These are phyloP conservation scores for Cercospora sp. DNA, from an alignment of 2,329 filamentous ascomycete genomes.

Conservation along the genomic window DNA sequence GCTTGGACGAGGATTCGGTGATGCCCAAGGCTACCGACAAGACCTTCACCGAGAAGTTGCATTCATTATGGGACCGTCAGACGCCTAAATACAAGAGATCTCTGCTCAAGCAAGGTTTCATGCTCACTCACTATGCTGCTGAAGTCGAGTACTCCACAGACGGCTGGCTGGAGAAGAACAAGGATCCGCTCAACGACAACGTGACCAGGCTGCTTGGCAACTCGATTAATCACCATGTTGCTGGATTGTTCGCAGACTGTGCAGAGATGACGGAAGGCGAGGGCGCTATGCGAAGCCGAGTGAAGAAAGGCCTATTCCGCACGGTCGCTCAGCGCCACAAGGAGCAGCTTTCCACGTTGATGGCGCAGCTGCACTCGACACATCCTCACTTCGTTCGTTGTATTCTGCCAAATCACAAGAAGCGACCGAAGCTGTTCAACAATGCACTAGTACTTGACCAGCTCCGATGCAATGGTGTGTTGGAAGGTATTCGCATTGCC, in stretches of 20 bases:
- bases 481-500: slow-evolving; percentile 97
- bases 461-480: slow-evolving; percentile 95
- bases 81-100: slow-evolving; percentile 89
- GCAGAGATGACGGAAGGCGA: slow-evolving; percentile 74
- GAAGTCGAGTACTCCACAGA: slow-evolving; percentile 97
- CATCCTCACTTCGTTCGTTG: slow-evolving; percentile 98
- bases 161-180: slow-evolving; percentile 98
- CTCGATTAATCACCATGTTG: slow-evolving; percentile 81
- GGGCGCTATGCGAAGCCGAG: slow-evolving; percentile 69
- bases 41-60: slow-evolving; percentile 96
- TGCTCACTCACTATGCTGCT: slow-evolving; percentile 94
- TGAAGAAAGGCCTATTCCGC: slow-evolving; percentile 96
- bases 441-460: slow-evolving; percentile 93
- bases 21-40: slow-evolving; percentile 99
- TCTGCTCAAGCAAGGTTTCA: slow-evolving; percentile 84
- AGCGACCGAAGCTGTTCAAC: slow-evolving; percentile 88
- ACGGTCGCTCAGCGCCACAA: slow-evolving; percentile 97
- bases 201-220: slow-evolving; percentile 82
- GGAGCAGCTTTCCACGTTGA: slow-evolving; percentile 94
- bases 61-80: slow-evolving; percentile 94
- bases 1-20: slow-evolving; percentile 93
- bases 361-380: slow-evolving; percentile 90
- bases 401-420: slow-evolving; percentile 97
- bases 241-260: slow-evolving; percentile 83
- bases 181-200: slow-evolving; percentile 96